Evolutionary conservation across 176 grass and related monocot genomes (phyloP), one percentile per base, ranked within the genome.

Genomic region (Zoysia pacifica): DNA sequence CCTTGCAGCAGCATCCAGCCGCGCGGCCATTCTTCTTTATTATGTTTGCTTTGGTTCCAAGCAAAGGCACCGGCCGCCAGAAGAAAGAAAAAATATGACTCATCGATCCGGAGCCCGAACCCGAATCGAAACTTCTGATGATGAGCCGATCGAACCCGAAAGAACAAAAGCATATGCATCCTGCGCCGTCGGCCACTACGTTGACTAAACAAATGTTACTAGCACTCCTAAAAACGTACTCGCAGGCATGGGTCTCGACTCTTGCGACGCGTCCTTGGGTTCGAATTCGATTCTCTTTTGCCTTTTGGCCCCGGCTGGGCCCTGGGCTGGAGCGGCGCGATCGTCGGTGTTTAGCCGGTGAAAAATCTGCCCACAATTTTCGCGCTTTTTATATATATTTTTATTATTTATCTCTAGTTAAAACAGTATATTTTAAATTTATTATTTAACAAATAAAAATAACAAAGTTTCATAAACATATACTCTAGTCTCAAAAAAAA

Each of bases 31-130:
- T 83, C 78, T 93, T 79, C 88, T 63, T 96, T 28, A 28, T 28
- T 28, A 28, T 28, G 28, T 28, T 28, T 93, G 42, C 93, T 96
- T 96, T 86, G 87, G 20, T 60, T 49, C 79, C 83, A 96, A 93
- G 93, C 75, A 96, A 96, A 86, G 54, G 20, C 2, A 28, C 2
- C 5, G 4, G 20, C 11, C 7, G 15, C 13, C 0, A 9, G 9
- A 45, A 45, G 6, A 45, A 45, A 45, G 6, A 45, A 81, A 64
- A 49, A 71, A 66, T 15, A 49, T 52, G 6, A 41, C 20, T 51
- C 8, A 48, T 28, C 28, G 28, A 28, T 28, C 28, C 28, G 28
- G 28, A 28, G 28, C 28, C 28, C 18, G 74, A 83, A 60, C 19
- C 62, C 6, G 4, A 48, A 55, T 53, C 35, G 55, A 84, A 75